Evolutionary conservation across 345 rosid genomes (phyloP), one percentile per base, ranked within the genome.

Genomic region (Euphorbia pulcherrima): DNA sequence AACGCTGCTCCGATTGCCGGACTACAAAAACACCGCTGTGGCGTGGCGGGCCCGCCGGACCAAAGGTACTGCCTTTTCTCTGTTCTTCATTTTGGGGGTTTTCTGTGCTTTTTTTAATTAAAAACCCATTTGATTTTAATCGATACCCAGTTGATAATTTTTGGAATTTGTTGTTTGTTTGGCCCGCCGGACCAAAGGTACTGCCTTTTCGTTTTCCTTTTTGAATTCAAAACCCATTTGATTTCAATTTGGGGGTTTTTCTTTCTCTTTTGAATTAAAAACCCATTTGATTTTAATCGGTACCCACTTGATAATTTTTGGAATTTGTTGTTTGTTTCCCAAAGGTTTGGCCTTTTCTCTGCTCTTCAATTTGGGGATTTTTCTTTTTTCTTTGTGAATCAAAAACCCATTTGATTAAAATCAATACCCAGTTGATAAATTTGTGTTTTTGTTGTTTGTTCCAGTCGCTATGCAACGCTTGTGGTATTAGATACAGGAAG

Each of bases 1-100:
- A 81, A 85, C 71, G 54, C 41, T 92, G 98, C 50, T 50, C 77
- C 59, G 89, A 83, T 48, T 90, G 98, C 77, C 87, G 80, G 52
- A 86, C 93, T 67, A 87, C 93, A 9, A 85, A 74, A 79, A 92
- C 97, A 17, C 98, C 98, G 27, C 77, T 90, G 76, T 92, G 97
- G 98, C 83, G 98, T 82, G 84, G 84, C 70, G 98, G 98, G 27
- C 97, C 96, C 44, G 75, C 86, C 62, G 97, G 96, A 18, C 98
- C 98, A 24, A 90, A 87, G 89, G 98, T 90, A 3, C 20, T 14
- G 11, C 26, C 8, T 12, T 68, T 28, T 20, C 39, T 46, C 13
- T 16, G 24, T 35, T 37, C 46, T 18, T 53, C 3, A 9, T 21
- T 8, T 18, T 29, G 48, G 40, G 62, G 50, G 16, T 10, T 61